Evolutionary conservation across 306 rosid genomes (phyloP).

Genomic region (Nissolia schottii): DNA sequence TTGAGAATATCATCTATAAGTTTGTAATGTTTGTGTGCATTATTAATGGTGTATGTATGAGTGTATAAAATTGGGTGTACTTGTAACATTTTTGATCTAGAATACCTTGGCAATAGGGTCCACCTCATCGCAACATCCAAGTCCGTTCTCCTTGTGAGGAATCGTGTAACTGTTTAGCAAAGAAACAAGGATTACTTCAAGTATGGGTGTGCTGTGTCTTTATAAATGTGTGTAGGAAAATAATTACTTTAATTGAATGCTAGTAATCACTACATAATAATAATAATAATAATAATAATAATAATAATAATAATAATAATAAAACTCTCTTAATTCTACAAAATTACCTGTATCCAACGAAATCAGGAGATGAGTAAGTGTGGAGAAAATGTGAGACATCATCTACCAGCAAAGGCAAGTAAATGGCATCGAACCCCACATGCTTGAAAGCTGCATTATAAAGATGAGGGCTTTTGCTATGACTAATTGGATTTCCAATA

Average conservation of each 20-base stretch:
- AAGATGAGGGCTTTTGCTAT: slow-evolving; percentile 61
- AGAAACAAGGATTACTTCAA: neutral
- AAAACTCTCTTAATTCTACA: no score
- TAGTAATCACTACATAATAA: no score
- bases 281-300: no score
- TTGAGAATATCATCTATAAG: no score
- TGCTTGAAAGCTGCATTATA: slow-evolving; percentile 60
- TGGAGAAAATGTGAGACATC: slow-evolving; percentile 42
- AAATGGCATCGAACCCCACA: slow-evolving; percentile 56
- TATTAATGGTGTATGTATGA: no score
- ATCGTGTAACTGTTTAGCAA: slow-evolving; percentile 44
- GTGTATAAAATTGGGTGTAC: no score
- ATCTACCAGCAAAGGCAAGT: slow-evolving; percentile 64
- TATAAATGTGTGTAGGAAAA: no score
- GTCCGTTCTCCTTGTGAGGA: slow-evolving; percentile 61
- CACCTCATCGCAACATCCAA: slow-evolving; percentile 53
- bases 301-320: no score
- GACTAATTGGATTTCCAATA: slow-evolving; percentile 66
- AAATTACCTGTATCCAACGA: slow-evolving; percentile 75
- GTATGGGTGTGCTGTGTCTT: no score
- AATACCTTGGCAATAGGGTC: slow-evolving; percentile 60
- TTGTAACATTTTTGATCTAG: no score
- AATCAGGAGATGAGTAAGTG: slow-evolving; percentile 58
- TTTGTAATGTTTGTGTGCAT: no score
- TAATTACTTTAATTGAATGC: no score